Conservation (phyloP, 768 basidiomycete species). For the Exsudoporus frostii region DNA sequence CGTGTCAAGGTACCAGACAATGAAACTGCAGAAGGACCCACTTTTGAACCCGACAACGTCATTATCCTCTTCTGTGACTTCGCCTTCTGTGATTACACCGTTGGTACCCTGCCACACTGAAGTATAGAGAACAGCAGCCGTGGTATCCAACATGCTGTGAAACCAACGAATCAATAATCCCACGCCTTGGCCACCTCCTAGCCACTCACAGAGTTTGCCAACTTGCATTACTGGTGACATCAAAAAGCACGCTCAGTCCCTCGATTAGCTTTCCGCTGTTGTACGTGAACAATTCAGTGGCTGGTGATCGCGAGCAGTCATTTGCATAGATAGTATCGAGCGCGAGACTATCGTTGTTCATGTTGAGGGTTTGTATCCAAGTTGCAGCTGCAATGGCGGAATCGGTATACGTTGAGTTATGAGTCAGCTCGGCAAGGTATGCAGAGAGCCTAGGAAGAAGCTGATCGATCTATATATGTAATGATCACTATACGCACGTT, state of each 20-base stretch:
- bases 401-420: conserved; percentile 41
- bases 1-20: background rate
- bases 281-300: conserved; percentile 50
- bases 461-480: background rate
- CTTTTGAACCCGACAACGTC: conserved; percentile 55
- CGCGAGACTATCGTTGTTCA: conserved; percentile 40
- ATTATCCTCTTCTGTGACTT: conserved; percentile 38
- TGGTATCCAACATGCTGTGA: conserved; percentile 35
- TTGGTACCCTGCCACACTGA: conserved; percentile 45
- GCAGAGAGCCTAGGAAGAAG: conserved; percentile 40
- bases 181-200: background rate
- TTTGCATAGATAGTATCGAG: conserved; percentile 47
- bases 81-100: conserved; percentile 53
- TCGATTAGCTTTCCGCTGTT: conserved; percentile 55
- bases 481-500: conserved; percentile 28
- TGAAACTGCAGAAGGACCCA: conserved; percentile 9
- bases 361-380: conserved; percentile 48
- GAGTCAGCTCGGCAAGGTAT: conserved; percentile 45
- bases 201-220: conserved; percentile 42
- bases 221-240: conserved; percentile 39
- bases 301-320: conserved; percentile 45
- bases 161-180: background rate
- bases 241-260: conserved; percentile 44
- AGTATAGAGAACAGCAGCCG: conserved; percentile 42
- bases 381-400: conserved; percentile 46